Conservation (phyloP, 768 basidiomycete species). For the Boletus eberwhitei region DNA sequence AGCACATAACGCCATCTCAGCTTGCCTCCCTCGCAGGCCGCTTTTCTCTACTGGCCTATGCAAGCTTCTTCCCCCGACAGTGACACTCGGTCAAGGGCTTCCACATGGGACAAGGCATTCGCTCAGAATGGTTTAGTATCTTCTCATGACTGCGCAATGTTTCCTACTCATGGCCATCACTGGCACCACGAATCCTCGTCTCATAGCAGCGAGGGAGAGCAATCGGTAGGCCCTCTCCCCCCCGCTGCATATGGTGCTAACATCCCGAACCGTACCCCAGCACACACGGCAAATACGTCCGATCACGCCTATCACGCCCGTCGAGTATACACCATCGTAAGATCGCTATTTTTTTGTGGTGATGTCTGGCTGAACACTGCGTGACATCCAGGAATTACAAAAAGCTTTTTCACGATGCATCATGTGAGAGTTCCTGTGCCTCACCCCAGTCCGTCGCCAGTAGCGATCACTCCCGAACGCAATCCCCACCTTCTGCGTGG, state of each 20-base stretch:
- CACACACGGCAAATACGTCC: conserved; percentile 30
- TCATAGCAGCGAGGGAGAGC: conserved; percentile 27
- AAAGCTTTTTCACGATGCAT: conserved; percentile 32
- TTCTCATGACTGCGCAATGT: conserved; percentile 34
- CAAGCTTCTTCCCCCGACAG: conserved; percentile 27
- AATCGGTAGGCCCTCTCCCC: conserved; percentile 22
- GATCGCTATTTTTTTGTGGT: conserved; percentile 12
- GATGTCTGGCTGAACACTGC: conserved; percentile 10
- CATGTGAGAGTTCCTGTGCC: conserved; percentile 28
- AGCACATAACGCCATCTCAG: conserved; percentile 20
- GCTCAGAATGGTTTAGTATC: conserved; percentile 38
- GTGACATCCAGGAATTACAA: conserved; percentile 28
- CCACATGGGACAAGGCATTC: conserved; percentile 35
- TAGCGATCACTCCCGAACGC: conserved; percentile 48
- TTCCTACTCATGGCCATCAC: conserved; percentile 31
- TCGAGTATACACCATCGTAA: conserved; percentile 33
- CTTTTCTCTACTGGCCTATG: conserved; percentile 27
- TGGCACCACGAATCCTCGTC: conserved; percentile 21
- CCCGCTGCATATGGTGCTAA: conserved; percentile 7
- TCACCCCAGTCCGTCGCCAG: conserved; percentile 34
- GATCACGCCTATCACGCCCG: conserved; percentile 36
- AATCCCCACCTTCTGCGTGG: conserved; percentile 44
- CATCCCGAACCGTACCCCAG: conserved; percentile 17
- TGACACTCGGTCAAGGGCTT: conserved; percentile 29
- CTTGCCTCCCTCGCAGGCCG: conserved; percentile 22